These are phyloP conservation scores for Apiotrichum siamense DNA, from an alignment of 1,284 basidiomycete genomes.

Conservation along the genomic window DNA sequence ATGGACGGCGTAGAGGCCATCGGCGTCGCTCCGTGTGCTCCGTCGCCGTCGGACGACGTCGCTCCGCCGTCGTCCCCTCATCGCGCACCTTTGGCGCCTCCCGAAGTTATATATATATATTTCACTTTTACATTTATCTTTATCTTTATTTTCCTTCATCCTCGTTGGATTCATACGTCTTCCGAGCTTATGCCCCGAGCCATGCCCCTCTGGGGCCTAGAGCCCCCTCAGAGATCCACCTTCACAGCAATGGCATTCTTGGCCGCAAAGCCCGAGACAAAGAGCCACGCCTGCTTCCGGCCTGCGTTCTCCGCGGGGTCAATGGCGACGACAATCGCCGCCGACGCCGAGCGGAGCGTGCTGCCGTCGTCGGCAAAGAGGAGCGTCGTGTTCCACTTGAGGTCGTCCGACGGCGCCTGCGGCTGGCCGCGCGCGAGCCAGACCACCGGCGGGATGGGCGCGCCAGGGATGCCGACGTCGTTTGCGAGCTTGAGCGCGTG, in stretches of 20 bases:
- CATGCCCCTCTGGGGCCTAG: too few relatives aligned
- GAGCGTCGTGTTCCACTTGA: constrained; percentile 9
- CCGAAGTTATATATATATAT: too few relatives aligned
- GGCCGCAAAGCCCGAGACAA: constrained; percentile 23
- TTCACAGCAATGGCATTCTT: constrained; percentile 13
- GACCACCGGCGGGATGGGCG: constrained; percentile 9
- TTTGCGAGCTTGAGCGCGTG: constrained; percentile 10
- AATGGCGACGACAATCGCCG: constrained; percentile 20
- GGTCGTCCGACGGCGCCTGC: not conserved
- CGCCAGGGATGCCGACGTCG: not conserved
- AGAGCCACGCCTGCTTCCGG: constrained; percentile 27
- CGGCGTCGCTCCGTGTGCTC: too few relatives aligned
- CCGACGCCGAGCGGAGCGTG: constrained; percentile 16
- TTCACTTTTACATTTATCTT: too few relatives aligned
- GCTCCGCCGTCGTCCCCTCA: too few relatives aligned
- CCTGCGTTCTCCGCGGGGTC: constrained; percentile 15
- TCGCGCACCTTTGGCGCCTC: too few relatives aligned
- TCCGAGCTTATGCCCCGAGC: too few relatives aligned
- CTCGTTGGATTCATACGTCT: too few relatives aligned
- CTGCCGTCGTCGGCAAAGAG: constrained; percentile 24
- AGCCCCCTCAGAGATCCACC: constrained; percentile 25
- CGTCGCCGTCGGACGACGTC: too few relatives aligned
- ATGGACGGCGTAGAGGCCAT: too few relatives aligned
- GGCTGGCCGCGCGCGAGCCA: constrained; percentile 10
- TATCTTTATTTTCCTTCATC: too few relatives aligned